Evolutionary conservation across 2,329 filamentous ascomycete species (phyloP).

Genomic region (Biscogniauxia mediterranea): DNA sequence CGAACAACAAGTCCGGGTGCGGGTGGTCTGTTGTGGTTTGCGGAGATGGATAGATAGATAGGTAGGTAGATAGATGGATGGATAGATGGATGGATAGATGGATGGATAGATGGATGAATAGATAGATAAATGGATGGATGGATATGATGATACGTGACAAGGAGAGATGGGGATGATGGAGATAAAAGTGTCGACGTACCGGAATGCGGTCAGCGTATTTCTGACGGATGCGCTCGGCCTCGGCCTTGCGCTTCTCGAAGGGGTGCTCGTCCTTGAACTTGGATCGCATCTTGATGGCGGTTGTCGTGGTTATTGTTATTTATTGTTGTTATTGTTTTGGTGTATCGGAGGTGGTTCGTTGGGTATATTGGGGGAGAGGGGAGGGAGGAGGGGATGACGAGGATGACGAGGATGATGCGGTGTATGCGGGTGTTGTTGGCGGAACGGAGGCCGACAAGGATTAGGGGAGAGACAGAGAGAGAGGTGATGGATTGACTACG

Average conservation of each 20-base stretch:
- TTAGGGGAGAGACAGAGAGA: too few relatives aligned
- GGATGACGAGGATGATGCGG: slow-evolving; percentile 1
- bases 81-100: too few relatives aligned
- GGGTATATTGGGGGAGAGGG: background rate
- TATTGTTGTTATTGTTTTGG: background rate
- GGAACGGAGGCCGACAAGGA: background rate
- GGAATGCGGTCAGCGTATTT: slow-evolving; percentile 99
- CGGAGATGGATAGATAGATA: background rate
- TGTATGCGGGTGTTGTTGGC: background rate
- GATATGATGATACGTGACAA: background rate
- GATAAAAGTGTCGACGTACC: slow-evolving; percentile 55
- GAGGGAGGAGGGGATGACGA: background rate
- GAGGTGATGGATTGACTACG: background rate
- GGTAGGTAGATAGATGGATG: too few relatives aligned
- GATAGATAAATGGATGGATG: too few relatives aligned
- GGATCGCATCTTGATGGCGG: slow-evolving; percentile 76
- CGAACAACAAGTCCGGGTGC: background rate
- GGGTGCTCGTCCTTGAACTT: slow-evolving; percentile 99
- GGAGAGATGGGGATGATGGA: slow-evolving; percentile 2
- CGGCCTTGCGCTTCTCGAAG: slow-evolving; percentile 99
- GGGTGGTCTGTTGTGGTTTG: too few relatives aligned
- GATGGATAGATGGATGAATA: too few relatives aligned
- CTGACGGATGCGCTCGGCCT: slow-evolving; percentile 98
- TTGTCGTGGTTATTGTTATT: slow-evolving; percentile 17
- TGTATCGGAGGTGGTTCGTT: background rate